Evolutionary conservation across 2,329 filamentous ascomycete genomes (phyloP).

Genomic region (Alternaria ethzedia): DNA sequence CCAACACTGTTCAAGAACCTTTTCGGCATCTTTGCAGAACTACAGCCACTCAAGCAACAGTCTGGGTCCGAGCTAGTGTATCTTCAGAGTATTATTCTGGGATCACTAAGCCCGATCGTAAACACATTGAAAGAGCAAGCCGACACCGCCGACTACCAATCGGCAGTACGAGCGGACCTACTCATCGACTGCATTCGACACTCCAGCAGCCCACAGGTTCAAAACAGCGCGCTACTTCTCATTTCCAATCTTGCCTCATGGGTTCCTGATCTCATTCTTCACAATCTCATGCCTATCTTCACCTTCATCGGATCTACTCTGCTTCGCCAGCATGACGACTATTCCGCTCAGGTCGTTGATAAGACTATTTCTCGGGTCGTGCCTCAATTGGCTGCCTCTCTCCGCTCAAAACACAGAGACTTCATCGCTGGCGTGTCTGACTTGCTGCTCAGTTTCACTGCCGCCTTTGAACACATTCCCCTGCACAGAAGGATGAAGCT

Average conservation of each 20-base stretch:
- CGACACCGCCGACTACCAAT: constrained; percentile 72
- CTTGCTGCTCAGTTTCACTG: constrained; percentile 92
- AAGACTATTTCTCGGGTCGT: constrained; percentile 94
- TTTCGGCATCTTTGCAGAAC: constrained; percentile 83
- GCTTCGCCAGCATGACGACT: constrained; percentile 91
- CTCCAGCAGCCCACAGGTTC: constrained; percentile 89
- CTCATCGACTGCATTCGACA: constrained; percentile 94
- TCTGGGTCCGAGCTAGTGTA: constrained; percentile 89
- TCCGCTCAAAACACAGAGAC: constrained; percentile 78
- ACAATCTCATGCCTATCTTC: constrained; percentile 99
- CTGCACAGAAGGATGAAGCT: constrained; percentile 81
- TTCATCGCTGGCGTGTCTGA: constrained; percentile 84
- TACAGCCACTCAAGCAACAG: constrained; percentile 82
- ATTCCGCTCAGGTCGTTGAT: constrained; percentile 94
- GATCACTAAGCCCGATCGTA: constrained; percentile 83
- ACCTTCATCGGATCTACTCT: constrained; percentile 96
- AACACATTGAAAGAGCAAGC: constrained; percentile 68
- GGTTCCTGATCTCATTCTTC: constrained; percentile 87
- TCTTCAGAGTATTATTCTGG: constrained; percentile 82
- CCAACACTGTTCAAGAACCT: constrained; percentile 77
- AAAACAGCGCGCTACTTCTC: constrained; percentile 86
- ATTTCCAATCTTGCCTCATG: constrained; percentile 86
- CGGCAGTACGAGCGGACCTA: constrained; percentile 83
- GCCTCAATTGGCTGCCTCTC: constrained; percentile 84
- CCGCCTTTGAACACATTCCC: constrained; percentile 95